phyloP scores from a whole-genome alignment of 176 grass and related monocot genomes.

The Pharus latifolius region DNA sequence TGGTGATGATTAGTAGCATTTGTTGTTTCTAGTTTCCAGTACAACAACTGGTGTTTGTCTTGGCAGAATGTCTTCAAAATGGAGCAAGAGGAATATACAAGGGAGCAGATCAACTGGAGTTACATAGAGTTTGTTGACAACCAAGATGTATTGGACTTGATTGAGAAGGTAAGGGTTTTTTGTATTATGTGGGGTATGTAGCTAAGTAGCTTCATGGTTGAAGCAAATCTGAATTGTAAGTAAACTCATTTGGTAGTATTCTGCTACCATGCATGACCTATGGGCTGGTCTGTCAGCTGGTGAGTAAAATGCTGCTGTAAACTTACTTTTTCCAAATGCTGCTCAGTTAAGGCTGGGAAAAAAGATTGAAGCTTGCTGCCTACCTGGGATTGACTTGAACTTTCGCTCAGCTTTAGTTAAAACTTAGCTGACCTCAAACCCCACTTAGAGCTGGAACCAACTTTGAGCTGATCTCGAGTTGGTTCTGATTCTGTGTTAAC shows the following conservation, averaged over 20 bases:
- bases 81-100: constrained; percentile 95
- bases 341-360: not conserved
- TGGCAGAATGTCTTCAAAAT: constrained; percentile 95
- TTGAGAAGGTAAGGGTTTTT: constrained; percentile 63
- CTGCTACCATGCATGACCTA: not conserved
- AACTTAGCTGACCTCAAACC: not conserved
- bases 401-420: not conserved
- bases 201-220: not conserved
- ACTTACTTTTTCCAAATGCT: not conserved
- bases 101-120: constrained; percentile 92
- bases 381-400: not conserved
- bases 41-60: constrained; percentile 8
- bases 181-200: not conserved
- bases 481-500: not conserved
- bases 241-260: not conserved
- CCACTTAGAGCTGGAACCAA: not conserved
- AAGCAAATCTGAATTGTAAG: not conserved
- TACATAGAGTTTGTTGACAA: constrained; percentile 99
- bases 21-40: not conserved
- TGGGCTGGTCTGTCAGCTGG: not conserved
- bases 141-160: constrained; percentile 93
- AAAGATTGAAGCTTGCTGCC: not conserved
- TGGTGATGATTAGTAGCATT: not conserved
- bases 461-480: not conserved
- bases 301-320: not conserved